phyloP scores from a whole-genome alignment of 352 stramenopile species.

The Globisporangium echinulatum region DNA sequence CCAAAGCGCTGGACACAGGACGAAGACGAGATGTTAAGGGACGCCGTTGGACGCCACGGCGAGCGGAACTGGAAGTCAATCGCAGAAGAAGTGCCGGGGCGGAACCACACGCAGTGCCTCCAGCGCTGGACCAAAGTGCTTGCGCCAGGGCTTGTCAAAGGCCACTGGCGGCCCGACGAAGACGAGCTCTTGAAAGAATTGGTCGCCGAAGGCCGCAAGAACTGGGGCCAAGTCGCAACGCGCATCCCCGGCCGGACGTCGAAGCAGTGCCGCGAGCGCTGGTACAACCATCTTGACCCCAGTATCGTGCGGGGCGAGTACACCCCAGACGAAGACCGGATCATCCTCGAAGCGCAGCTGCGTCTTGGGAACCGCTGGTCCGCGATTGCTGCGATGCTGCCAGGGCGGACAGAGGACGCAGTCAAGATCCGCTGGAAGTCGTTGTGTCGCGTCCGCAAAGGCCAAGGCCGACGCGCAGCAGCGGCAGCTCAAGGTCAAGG shows the following conservation, averaged over 20 bases:
- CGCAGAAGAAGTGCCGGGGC: slow-evolving; percentile 71
- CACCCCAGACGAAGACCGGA: slow-evolving; percentile 80
- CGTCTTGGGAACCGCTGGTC: slow-evolving; percentile 87
- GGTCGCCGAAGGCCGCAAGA: slow-evolving; percentile 74
- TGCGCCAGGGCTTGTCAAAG: slow-evolving; percentile 93
- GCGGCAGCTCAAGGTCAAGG: slow-evolving; percentile 8
- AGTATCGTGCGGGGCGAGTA: slow-evolving; percentile 36
- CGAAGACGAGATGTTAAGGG: slow-evolving; percentile 72
- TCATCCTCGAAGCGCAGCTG: slow-evolving; percentile 82
- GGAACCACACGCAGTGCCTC: slow-evolving; percentile 88
- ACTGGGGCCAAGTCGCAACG: slow-evolving; percentile 85
- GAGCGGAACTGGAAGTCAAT: slow-evolving; percentile 88
- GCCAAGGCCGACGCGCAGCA: slow-evolving; percentile 30
- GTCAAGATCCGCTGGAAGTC: slow-evolving; percentile 92
- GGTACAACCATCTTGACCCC: slow-evolving; percentile 85
- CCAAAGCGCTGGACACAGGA: slow-evolving; percentile 76
- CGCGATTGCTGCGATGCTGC: slow-evolving; percentile 84
- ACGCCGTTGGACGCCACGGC: slow-evolving; percentile 69
- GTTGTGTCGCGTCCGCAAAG: slow-evolving; percentile 73
- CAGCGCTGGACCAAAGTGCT: slow-evolving; percentile 91
- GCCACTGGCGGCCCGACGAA: slow-evolving; percentile 92
- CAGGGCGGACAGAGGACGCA: slow-evolving; percentile 83
- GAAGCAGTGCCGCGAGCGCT: slow-evolving; percentile 89
- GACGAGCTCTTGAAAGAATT: slow-evolving; percentile 84
- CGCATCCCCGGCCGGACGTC: slow-evolving; percentile 77